These are phyloP conservation scores for Hirsutella minnesotensis DNA, from an alignment of 2,329 filamentous ascomycete genomes.

Conservation along the genomic window DNA sequence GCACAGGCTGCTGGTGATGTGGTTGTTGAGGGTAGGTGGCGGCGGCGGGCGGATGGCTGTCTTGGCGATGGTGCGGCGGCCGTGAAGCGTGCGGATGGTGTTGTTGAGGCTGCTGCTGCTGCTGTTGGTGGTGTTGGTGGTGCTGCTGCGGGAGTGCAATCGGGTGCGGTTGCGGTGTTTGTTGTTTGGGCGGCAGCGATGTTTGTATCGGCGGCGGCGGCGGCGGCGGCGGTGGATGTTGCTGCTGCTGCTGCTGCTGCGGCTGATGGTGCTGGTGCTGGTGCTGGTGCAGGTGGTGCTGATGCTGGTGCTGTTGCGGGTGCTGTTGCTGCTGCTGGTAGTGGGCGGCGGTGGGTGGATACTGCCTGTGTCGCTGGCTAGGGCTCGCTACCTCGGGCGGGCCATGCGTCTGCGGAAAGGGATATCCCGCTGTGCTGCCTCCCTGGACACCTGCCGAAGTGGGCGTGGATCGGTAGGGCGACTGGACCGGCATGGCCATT, in stretches of 20 bases:
- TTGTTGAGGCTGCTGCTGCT: not conserved
- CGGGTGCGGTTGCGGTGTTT: too few species aligned
- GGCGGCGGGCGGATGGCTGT: conserved; percentile 30
- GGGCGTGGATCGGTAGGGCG: conserved; percentile 37
- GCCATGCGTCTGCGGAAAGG: conserved; percentile 34
- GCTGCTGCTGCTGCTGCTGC: not conserved
- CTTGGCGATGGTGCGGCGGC: conserved; percentile 24
- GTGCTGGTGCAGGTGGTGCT: conserved; percentile 20
- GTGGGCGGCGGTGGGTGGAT: conserved; percentile 25
- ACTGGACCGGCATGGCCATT: conserved; percentile 21
- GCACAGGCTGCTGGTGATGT: conserved; percentile 19
- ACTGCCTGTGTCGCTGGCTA: conserved; percentile 35
- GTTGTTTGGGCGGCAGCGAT: too few species aligned
- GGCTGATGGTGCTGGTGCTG: conserved; percentile 19
- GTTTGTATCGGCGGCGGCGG: not conserved
- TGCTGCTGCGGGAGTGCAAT: too few species aligned
- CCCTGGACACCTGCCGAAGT: conserved; percentile 26
- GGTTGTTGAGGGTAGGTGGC: conserved; percentile 28
- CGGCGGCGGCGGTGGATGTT: not conserved
- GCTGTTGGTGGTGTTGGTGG: not conserved
- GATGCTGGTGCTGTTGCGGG: conserved; percentile 32
- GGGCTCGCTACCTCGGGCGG: conserved; percentile 35
- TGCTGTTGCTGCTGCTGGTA: conserved; percentile 24
- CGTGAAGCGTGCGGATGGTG: not conserved
- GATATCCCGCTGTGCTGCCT: conserved; percentile 32